Base-by-base conservation (phyloP, 805 yeast species). In the Sugiyamaella qingdaonensis region DNA sequence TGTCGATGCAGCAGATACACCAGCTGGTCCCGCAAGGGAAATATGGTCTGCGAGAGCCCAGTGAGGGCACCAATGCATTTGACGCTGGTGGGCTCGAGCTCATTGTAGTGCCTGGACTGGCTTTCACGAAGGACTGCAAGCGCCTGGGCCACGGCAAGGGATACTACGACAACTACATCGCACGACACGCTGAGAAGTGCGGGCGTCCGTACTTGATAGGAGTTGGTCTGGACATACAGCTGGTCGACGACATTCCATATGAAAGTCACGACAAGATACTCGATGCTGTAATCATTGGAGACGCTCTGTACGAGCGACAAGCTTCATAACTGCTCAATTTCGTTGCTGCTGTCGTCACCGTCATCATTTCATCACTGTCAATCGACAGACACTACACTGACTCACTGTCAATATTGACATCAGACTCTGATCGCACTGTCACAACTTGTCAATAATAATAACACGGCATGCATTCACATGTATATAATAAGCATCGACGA, bases 141-240 rank as follows among this genome's bases (percentile, higher is more conserved):
- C 67, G 99, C 51, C 65, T 92, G 50, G 99, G 99, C 1, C 95
- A 89, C 65, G 99, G 99, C 1, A 92, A 84, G 4, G 99, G 97
- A 0, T 90, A 80, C 67, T 92, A 94, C 66, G 99, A 92, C 66
- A 88, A 85, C 61, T 86, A 75, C 61, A 76, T 86, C 41, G 70
- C 74, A 45, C 69, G 85, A 48, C 81, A 81, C 59, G 21, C 56
- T 7, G 66, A 75, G 63, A 64, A 68, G 70, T 45, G 58, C 19
- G 44, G 45, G 5, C 31, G 51, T 7, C 73, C 75, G 2, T 27
- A 16, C 10, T 53, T 68, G 33, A 63, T 88, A 1, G 95, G 91
- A 0, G 65, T 86, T 2, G 89, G 89, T 0, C 69, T 87, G n/a
- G 56, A 67, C 11, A 82, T 82, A 60, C 95, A 88, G 63, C 56